These are phyloP conservation scores for Candida palmyrensis DNA, from an alignment of 805 yeast genomes.

Conservation along the genomic window DNA sequence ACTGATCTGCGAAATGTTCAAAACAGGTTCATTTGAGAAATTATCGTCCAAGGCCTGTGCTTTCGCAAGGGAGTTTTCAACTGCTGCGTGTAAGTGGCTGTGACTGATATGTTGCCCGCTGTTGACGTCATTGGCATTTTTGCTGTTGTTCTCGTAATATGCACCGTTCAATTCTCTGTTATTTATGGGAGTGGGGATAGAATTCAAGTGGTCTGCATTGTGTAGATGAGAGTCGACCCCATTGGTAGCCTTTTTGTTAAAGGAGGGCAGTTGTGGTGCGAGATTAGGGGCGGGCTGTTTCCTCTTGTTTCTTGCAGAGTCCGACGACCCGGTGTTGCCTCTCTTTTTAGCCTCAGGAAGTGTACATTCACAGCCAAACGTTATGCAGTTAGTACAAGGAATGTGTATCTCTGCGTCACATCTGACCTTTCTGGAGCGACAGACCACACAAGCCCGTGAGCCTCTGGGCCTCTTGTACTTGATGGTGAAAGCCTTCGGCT, in stretches of 20 bases:
- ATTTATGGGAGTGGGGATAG: neutral
- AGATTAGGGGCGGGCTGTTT: slow-evolving; percentile 11
- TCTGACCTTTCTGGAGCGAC: slow-evolving; percentile 74
- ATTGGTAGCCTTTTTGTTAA: slow-evolving; percentile 23
- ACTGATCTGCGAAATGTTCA: slow-evolving; percentile 36
- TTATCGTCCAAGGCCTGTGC: too few relatives aligned
- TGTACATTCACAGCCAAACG: slow-evolving; percentile 67
- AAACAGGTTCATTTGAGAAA: slow-evolving; percentile 28
- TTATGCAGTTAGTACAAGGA: slow-evolving; percentile 55
- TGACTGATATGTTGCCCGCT: neutral
- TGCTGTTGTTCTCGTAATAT: neutral
- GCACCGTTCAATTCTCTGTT: neutral
- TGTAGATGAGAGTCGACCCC: neutral
- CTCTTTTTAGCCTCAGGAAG: slow-evolving; percentile 57
- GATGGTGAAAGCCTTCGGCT: slow-evolving; percentile 41
- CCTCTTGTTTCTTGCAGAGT: slow-evolving; percentile 12
- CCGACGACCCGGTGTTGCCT: slow-evolving; percentile 17
- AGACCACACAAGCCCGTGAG: slow-evolving; percentile 70
- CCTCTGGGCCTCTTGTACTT: slow-evolving; percentile 56
- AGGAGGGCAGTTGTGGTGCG: slow-evolving; percentile 38
- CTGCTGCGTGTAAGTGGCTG: neutral
- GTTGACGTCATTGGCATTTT: neutral
- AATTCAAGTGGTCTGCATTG: too few relatives aligned
- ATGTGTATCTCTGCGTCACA: slow-evolving; percentile 61
- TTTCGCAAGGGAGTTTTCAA: neutral